Evolutionary conservation across 1,284 basidiomycete genomes (phyloP), one percentile per base, ranked within the genome.

Genomic region (Cerrena zonata): DNA sequence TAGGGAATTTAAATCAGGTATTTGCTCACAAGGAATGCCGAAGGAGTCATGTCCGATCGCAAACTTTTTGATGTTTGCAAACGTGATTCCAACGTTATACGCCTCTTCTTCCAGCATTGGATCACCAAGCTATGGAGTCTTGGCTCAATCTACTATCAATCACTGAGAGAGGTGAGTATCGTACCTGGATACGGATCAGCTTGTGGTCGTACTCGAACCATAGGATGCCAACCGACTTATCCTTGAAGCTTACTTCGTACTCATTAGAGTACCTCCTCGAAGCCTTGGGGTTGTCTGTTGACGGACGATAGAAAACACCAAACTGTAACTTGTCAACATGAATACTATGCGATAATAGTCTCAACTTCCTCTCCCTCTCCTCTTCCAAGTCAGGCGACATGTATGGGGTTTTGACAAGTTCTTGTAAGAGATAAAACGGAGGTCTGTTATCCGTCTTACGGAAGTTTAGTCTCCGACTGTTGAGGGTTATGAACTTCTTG

Each of bases 121-220:
- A 51, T 81, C 76, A 36, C 82, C 84, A 23, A 84, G 70, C 80
- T 84, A 22, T 3, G 3, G 18, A 37, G 30, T 41, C n/a, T n/a
- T n/a, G n/a, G n/a, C n/a, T n/a, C n/a, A n/a, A n/a, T n/a, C n/a
- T n/a, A n/a, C n/a, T n/a, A n/a, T n/a, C n/a, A n/a, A n/a, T n/a
- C n/a, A n/a, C n/a, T n/a, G n/a, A n/a, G n/a, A n/a, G n/a, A n/a
- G n/a, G n/a, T n/a, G n/a, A n/a, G n/a, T n/a, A 34, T 37, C 69
- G 62, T 53, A 81, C 84, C 64, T 68, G 71, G 15, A 86, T 73
- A 12, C 79, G 74, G 37, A 88, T 75, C 22, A 78, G 60, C 65
- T 84, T 85, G 57, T 84, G 77, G 24, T 80, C 77, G 56, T 86
- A 86, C 46, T 85, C 75, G 48, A 86, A 80, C 49, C 69, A 66